Percentiles rank a stretch among this genome's conserved stretches.
Evolutionary conservation across 495 filamentous ascomycete species (phyloP).

Genomic region (Aspergillus biplanus): DNA sequence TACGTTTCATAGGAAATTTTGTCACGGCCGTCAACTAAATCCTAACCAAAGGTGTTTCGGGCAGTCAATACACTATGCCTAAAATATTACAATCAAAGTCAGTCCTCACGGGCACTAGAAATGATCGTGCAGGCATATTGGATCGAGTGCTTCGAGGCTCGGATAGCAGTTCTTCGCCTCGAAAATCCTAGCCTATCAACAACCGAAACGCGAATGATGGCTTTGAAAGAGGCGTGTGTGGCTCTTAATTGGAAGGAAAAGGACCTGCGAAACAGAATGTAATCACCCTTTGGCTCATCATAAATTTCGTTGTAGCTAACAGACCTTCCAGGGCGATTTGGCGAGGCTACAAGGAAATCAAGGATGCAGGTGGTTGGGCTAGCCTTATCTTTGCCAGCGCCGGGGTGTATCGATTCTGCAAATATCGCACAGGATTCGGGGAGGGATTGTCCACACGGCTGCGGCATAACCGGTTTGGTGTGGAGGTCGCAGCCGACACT

Average conservation of each 20-base stretch:
- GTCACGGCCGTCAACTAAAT: background rate
- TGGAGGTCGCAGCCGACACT: constrained; percentile 30
- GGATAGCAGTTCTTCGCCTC: constrained; percentile 24
- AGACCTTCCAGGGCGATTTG: constrained; percentile 25
- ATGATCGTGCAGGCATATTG: constrained; percentile 33
- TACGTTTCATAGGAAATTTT: background rate
- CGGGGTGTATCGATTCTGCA: constrained; percentile 30
- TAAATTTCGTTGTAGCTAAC: background rate
- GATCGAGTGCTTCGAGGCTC: constrained; percentile 28
- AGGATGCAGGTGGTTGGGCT: constrained; percentile 30
- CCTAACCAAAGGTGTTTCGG: constrained; percentile 20
- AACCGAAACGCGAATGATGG: constrained; percentile 27
- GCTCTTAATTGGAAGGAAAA: constrained; percentile 29
- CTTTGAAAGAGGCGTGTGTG: constrained; percentile 25
- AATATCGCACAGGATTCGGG: constrained; percentile 28
- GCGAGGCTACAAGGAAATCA: constrained; percentile 33
- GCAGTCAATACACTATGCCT: constrained; percentile 25
- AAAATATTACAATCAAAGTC: constrained; percentile 30
- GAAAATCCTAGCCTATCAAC: constrained; percentile 22
- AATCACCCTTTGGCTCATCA: background rate
- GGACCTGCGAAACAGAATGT: constrained; percentile 29
- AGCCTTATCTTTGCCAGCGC: constrained; percentile 27
- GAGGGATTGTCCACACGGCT: constrained; percentile 22
- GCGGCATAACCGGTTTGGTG: constrained; percentile 19
- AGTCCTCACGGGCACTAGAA: constrained; percentile 29